Evolutionary conservation across 2,329 filamentous ascomycete species (phyloP), one percentile per base, ranked within the genome.

Genomic region (Penicillium expansum): DNA sequence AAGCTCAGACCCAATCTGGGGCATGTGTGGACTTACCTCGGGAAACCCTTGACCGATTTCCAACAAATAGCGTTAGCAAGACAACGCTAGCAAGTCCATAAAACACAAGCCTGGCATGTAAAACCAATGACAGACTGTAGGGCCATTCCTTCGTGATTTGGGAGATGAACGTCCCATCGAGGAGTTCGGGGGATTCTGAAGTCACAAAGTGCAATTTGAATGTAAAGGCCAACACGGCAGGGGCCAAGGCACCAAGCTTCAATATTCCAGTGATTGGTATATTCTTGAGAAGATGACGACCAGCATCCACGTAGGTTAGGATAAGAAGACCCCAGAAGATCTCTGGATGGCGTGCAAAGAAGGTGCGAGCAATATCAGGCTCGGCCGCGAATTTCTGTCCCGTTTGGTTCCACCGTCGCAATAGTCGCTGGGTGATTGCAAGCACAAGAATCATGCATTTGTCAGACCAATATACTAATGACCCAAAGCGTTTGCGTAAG

Each of bases 311-410:
- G 71, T 97, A 97, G 1, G 88, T 86, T 13, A 82, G 71, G 38
- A 86, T 79, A 22, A 96, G 81, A 10, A 96, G 75, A 2, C 74
- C 64, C 94, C 94, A 99, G 4, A 99, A 83, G 0, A 89, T 69
- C 29, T 79, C 72, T 2, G 86, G 86, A 55, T 90, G 82, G 0
- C 82, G 77, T 16, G 82, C 77, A 52, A 96, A 79, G 68, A 91
- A 88, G 5, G 74, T 79, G 57, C 88, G 90, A 60, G 90, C 89
- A 44, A 97, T 90, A 68, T 97, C 94, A 27, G 91, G 86, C 38
- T 88, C 89, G n/a, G 92, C 92, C 1, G 94, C 89, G 66, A 91
- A 92, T 73, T 99, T 99, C 70, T 97, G 93, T 5, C 94, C 94
- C 0, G 94, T 97, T 73, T 97, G 94, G 69, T 97, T 97, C 93